Base-by-base conservation (phyloP, 2,329 filamentous ascomycete species). In the Biscogniauxia marginata region DNA sequence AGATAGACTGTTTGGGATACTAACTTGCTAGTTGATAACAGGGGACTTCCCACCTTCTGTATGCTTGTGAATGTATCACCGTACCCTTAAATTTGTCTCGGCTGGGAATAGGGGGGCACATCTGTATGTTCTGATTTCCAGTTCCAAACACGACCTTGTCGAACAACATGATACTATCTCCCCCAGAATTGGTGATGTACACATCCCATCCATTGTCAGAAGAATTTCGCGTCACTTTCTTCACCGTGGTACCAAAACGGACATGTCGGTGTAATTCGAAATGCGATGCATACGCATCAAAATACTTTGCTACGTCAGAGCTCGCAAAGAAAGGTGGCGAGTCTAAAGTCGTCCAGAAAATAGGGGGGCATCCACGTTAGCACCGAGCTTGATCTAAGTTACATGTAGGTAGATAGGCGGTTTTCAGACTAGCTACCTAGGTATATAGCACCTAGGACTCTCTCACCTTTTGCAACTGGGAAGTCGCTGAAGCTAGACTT, bases 401-500 rank as follows among this genome's bases (percentile, higher is more conserved):
- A 22, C 16, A 21, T 45, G 16, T 7, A 46, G 18, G n/a, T n/a
- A n/a, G n/a, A n/a, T n/a, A n/a, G n/a, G n/a, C n/a, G n/a, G n/a
- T n/a, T n/a, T n/a, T n/a, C n/a, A n/a, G n/a, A n/a, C n/a, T n/a
- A n/a, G n/a, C n/a, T n/a, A n/a, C n/a, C 13, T 25, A 49, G 16
- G 46, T 47, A n/a, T n/a, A n/a, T n/a, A n/a, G n/a, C n/a, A n/a
- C 34, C 43, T 19, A 22, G 8, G 18, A 7, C 6, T 9, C 25
- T n/a, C 48, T 50, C 11, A 65, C 62, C 59, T 61, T 61, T 53
- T 4, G 61, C 39, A 13, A 64, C 13, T 16, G 60, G 63, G 16
- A 62, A 64, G 39, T 65, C 62, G 20, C 62, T 64, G 45, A 65
- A 64, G 5, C 62, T 57, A 7, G 58, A 58, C 61, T 65, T n/a